phyloP scores from a whole-genome alignment of 306 rosid genomes.

The Cucurbita pepo region DNA sequence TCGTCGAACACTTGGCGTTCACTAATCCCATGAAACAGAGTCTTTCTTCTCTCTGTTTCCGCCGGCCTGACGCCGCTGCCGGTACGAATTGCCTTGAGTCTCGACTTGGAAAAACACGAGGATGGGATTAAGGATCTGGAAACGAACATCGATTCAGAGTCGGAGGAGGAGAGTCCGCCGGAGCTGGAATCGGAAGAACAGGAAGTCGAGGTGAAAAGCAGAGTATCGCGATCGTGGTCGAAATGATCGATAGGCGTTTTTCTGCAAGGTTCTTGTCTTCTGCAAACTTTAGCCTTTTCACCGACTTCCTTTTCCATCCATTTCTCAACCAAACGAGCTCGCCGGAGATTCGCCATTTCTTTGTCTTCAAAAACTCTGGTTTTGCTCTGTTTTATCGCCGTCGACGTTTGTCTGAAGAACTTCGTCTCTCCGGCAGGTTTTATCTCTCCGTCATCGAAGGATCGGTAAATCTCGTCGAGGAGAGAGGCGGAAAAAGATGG shows the following conservation, averaged over 20 bases:
- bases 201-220: conserved; percentile 59
- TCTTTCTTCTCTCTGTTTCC: conserved; percentile 19
- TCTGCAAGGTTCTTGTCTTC: conserved; percentile 7
- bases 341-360: conserved; percentile 13
- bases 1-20: conserved; percentile 14
- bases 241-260: conserved; percentile 12
- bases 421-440: conserved; percentile 17
- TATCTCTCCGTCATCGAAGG: conserved; percentile 48
- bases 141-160: conserved; percentile 44
- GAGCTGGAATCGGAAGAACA: conserved; percentile 76
- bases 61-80: conserved; percentile 10
- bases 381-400: conserved; percentile 30
- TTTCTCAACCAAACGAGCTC: conserved; percentile 35
- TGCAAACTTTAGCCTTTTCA: not conserved
- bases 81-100: conserved; percentile 38
- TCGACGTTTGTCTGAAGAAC: conserved; percentile 19
- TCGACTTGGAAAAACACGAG: conserved; percentile 24
- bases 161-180: conserved; percentile 63
- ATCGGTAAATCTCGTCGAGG: conserved; percentile 68
- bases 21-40: conserved; percentile 9
- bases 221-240: conserved; percentile 24
- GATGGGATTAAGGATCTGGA: conserved; percentile 13
- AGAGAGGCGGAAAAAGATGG: conserved; percentile 78
- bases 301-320: conserved; percentile 36
- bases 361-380: conserved; percentile 6